A percentile compares a stretch with the other conserved stretches of the same genome.
phyloP scores from a whole-genome alignment of 768 basidiomycete species.

The Trametes villosa region DNA sequence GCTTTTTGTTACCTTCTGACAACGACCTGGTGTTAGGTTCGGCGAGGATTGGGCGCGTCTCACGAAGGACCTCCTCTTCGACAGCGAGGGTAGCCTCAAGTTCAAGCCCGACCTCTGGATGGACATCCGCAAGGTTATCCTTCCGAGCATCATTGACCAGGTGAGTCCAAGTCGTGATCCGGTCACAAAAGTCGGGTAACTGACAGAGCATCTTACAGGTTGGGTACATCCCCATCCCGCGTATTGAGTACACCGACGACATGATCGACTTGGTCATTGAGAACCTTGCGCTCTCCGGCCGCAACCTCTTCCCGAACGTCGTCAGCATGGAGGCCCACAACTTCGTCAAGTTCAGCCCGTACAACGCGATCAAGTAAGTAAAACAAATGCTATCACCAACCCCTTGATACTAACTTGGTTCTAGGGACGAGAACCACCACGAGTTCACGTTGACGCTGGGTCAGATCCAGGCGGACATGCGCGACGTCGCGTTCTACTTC shows the following conservation, averaged over 20 bases:
- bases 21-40: conserved; percentile 42
- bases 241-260: conserved; percentile 92
- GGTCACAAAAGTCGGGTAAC: not conserved
- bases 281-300: conserved; percentile 86
- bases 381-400: not conserved
- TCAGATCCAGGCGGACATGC: conserved; percentile 93
- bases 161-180: conserved; percentile 43
- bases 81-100: conserved; percentile 77
- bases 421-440: conserved; percentile 64
- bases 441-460: conserved; percentile 73
- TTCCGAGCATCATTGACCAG: conserved; percentile 78
- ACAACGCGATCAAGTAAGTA: conserved; percentile 46
- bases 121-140: conserved; percentile 81
- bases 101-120: conserved; percentile 92
- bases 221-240: conserved; percentile 87
- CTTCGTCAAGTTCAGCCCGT: conserved; percentile 84
- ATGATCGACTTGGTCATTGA: conserved; percentile 88
- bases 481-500: conserved; percentile 92
- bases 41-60: conserved; percentile 84
- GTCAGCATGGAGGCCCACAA: conserved; percentile 79
- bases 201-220: conserved; percentile 43
- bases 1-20: too few relatives aligned
- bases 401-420: too few relatives aligned
- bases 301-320: conserved; percentile 87
- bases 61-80: conserved; percentile 82